Evolutionary conservation across 208 protist species (phyloP), one percentile per base, ranked within the genome.

Genomic region (Acanthamoeba castellanii): DNA sequence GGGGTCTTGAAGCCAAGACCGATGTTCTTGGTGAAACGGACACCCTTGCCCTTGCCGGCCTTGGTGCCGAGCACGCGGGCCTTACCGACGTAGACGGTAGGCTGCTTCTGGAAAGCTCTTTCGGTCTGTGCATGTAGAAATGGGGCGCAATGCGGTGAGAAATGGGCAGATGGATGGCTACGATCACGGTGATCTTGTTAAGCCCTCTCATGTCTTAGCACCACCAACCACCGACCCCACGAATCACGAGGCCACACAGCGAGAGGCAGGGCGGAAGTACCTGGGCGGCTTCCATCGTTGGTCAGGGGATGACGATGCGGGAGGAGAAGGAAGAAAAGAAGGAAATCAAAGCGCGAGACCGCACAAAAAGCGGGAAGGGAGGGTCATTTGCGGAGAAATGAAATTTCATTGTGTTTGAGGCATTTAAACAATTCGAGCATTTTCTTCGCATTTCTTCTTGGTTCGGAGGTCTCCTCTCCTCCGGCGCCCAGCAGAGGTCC

Each of bases 1-100:
- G 99, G 99, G 70, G 99, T 99, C 96, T 99, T 99, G 98, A 99
- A 99, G 96, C 99, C 99, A 13, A 99, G 98, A 97, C 99, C 99
- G 95, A 99, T 98, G 95, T 98, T 98, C 96, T 99, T 99, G 95
- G 94, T 98, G 97, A 98, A 99, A 97, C 99, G 98, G 57, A 95
- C 95, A 70, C 97, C 97, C 82, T 97, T 98, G 78, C 88, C 92
- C 96, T 98, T 98, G 64, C 50, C 72, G 27, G 22, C 47, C 91
- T 97, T 97, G 66, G 95, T 96, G 68, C 59, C 92, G 5, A 96
- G 87, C n/a, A 96, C 88, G 70, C 94, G 93, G 94, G 96, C 98
- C 32, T 59, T 93, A 47, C 81, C 95, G 32, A 97, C 76, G 95
- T 97, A 98, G 30, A 98, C 89, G 87, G 94, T 61, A 42, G 92